Evolutionary conservation across 129 eudicot species (phyloP), one percentile per base, ranked within the genome.

Genomic region (Ambrosia trifida): DNA sequence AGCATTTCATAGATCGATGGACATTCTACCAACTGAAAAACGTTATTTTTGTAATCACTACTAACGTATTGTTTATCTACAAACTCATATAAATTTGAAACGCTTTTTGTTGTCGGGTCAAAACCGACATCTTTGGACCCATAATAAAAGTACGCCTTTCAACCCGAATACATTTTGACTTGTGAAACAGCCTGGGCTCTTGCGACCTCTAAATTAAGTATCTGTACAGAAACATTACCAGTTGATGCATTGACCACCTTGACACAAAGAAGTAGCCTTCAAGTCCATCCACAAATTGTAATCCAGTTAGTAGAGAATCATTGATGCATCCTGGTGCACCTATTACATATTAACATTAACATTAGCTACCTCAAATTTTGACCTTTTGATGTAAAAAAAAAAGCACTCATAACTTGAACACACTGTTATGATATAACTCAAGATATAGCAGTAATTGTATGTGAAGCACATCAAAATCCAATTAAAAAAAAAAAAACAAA

Each of bases 311-410:
- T 40, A 94, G 81, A 72, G 92, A 76, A 79, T 93, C 98, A 76
- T 93, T 94, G 83, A 94, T 81, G 82, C 90, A 89, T 81, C 98
- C 96, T 2, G 96, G 92, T 75, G 98, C 96, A 72, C 98, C 98
- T 92, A 83, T 75, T 52, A 64, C 61, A 73, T 57, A 7, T 7
- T 6, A 6, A 78, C 36, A 28, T 56, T 20, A 56, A 24, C 1
- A 56, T 56, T 24, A 56, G 63, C 7, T 56, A 20, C 7, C 35
- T 56, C 62, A 56, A 56, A 54, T 40, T 38, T 38, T 38, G 38
- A 35, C 41, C 33, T 40, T 18, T 64, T 40, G 18, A 41, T 2
- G 53, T n/a, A n/a, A n/a, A n/a, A n/a, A n/a, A n/a, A n/a, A n/a
- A n/a, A n/a, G n/a, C n/a, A n/a, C n/a, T 28, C 28, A 32, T 30